phyloP scores from a whole-genome alignment of 257 asterid species.

The Salvia hispanica region DNA sequence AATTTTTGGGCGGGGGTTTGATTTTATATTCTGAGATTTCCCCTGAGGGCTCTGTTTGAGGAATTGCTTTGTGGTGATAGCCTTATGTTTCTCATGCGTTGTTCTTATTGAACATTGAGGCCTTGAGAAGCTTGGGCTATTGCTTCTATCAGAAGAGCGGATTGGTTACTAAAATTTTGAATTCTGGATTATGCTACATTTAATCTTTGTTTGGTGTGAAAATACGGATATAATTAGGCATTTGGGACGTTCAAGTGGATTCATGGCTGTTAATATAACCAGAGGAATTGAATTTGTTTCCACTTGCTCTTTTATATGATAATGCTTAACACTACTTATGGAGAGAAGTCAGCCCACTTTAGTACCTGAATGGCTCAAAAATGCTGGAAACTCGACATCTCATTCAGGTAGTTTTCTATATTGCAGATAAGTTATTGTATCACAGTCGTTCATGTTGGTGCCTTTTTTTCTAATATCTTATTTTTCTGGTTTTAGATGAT shows the following conservation, averaged over 20 bases:
- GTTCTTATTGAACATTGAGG: slow-evolving; percentile 32
- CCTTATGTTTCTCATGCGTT: slow-evolving; percentile 30
- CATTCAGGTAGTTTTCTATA: slow-evolving; percentile 51
- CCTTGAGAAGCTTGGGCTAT: slow-evolving; percentile 21
- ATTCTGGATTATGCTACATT: slow-evolving; percentile 1
- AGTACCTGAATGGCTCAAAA: slow-evolving; percentile 89
- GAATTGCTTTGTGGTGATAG: slow-evolving; percentile 32
- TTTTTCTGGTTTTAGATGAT: slow-evolving; percentile 53
- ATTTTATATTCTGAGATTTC: slow-evolving; percentile 20
- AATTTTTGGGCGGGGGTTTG: slow-evolving; percentile 49
- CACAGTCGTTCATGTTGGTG: slow-evolving; percentile 5
- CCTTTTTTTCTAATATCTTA: slow-evolving; percentile 14
- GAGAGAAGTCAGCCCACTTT: slow-evolving; percentile 84
- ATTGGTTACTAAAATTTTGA: slow-evolving; percentile 18
- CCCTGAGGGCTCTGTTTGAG: slow-evolving; percentile 27
- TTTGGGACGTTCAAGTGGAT: slow-evolving; percentile 14
- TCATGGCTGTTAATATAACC: slow-evolving; percentile 26
- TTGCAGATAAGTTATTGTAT: not conserved
- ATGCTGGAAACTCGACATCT: slow-evolving; percentile 50
- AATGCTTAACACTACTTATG: slow-evolving; percentile 61
- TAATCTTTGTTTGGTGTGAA: slow-evolving; percentile 22
- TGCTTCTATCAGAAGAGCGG: slow-evolving; percentile 29
- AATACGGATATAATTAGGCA: slow-evolving; percentile 11
- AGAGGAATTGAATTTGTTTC: slow-evolving; percentile 34
- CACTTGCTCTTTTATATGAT: slow-evolving; percentile 43